These are phyloP conservation scores for Mycena leptocephala DNA, from an alignment of 768 basidiomycete species.

Conservation along the genomic window DNA sequence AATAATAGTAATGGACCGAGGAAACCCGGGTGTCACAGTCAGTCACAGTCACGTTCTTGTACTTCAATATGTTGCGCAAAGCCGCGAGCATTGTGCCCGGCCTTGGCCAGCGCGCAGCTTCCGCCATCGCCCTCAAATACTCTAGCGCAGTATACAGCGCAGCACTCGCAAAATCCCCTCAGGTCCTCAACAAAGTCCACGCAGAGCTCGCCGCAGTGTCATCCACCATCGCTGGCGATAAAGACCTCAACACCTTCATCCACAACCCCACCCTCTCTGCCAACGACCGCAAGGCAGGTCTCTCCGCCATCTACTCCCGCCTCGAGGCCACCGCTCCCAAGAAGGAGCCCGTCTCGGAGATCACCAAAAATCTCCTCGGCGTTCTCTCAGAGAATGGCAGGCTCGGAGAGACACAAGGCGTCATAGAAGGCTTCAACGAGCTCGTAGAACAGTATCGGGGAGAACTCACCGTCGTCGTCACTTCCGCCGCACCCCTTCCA, in stretches of 20 bases:
- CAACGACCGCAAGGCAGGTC: conserved; percentile 80
- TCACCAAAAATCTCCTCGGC: conserved; percentile 93
- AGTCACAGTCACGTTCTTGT: not conserved
- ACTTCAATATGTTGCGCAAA: conserved; percentile 60
- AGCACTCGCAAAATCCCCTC: conserved; percentile 87
- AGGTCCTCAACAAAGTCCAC: conserved; percentile 89
- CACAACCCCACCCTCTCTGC: conserved; percentile 93
- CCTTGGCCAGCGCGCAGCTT: conserved; percentile 81
- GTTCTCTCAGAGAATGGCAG: conserved; percentile 96
- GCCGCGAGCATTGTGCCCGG: conserved; percentile 59
- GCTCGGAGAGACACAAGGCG: conserved; percentile 85
- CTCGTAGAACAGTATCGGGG: conserved; percentile 93
- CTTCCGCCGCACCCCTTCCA: conserved; percentile 87
- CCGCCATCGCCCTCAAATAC: conserved; percentile 86
- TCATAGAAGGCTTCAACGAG: conserved; percentile 93
- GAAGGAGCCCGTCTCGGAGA: conserved; percentile 86
- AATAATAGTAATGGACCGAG: not conserved
- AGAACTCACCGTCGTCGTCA: conserved; percentile 94
- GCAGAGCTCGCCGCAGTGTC: conserved; percentile 84
- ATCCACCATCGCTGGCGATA: conserved; percentile 75
- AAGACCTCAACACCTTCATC: conserved; percentile 82
- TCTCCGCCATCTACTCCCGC: conserved; percentile 77
- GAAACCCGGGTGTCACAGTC: not conserved
- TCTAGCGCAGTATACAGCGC: conserved; percentile 88
- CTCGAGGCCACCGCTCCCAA: conserved; percentile 74